Evolutionary conservation across 805 yeast species (phyloP), one percentile per base, ranked within the genome.

Genomic region (Ogataea angusta): DNA sequence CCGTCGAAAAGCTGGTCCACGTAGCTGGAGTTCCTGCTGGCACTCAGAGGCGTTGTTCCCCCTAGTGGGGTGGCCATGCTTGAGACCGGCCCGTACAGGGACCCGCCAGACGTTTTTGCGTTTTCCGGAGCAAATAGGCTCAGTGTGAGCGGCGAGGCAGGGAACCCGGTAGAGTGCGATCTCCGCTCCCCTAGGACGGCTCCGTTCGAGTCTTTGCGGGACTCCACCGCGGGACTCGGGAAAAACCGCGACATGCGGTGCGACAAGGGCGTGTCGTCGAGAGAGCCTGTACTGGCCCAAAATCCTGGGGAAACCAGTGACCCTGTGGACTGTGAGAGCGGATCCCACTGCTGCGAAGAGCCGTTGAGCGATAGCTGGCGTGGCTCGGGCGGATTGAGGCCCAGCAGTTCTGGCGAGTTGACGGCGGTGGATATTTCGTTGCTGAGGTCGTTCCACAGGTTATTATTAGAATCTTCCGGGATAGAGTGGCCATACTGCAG

Each of bases 171-270:
- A 2, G 57, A 49, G 7, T 51, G 47, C 2, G 60, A 46, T 13
- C 55, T 39, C 9, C 38, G 15, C 45, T 42, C 31, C 33, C 28
- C n/a, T 39, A 49, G 34, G 15, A 36, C 14, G 4, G 34, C 22
- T n/a, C 38, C 30, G 3, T 15, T n/a, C 21, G 41, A 42, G 4
- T 54, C 57, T 13, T 38, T 38, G 9, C 47, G 45, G 15, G 52
- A 56, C 16, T 57, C 63, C 6, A 46, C 26, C 4, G 48, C 36
- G 3, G 67, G 67, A 24, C 64, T 59, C 3, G 69, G 69, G 37
- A 64, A 64, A 36, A 64, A 63, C 18, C 68, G 45, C 4, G 67
- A 59, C 52, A 57, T 56, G 15, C 63, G 43, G 26, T 49, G 51
- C 25, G 47, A 42, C 6, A 43, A 45, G 8, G 61, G 56, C 4